Base-by-base conservation (phyloP, 23 red algal genomes). In the Gracilaria gracilis region DNA sequence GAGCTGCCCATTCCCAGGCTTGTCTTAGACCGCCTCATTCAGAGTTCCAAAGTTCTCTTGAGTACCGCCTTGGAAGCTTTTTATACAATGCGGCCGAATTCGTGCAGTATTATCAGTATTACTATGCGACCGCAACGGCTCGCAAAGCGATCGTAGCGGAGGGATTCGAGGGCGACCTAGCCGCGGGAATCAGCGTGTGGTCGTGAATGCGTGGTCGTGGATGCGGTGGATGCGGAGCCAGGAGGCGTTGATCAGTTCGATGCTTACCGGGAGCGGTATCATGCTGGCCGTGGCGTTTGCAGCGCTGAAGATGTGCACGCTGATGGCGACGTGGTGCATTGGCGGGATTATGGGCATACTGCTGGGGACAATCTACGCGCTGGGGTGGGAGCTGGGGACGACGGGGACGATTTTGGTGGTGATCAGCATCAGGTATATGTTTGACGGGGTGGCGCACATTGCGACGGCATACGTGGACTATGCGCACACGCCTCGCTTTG, bases 401-500 rank as follows among this genome's bases (percentile, higher is more conserved):
- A 84, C 87, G 7, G 94, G 92, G 67, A 85, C 94, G 33, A 79
- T 96, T 40, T 66, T 38, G 9, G 79, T 87, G 13, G 80, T 90
- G 6, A 92, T 96, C 40, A 83, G 76, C 21, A 85, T 96, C 23
- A 87, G 94, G 20, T 91, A 91, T 25, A 78, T 61, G 33, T 76
- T 96, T 72, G 94, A 96, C 74, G 88, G 83, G 37, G 78, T 80
- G 29, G 72, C 88, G 16, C 94, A 96, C 64, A 81, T 96, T 21
- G 86, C 87, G 7, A 91, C 62, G 2, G 94, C 85, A 23, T 96
- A 90, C 73, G 72, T 85, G 32, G 94, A 90, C 53, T 76, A 38
- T 27, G 49, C 27, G 67, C 78, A 82, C 1, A 25, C 24, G 20
- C 33, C 14, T 1, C 67, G 94, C 28, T 23, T 55, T 16, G 85